These are phyloP conservation scores for Dipodascus albidus DNA, from an alignment of 805 yeast species.

Conservation along the genomic window DNA sequence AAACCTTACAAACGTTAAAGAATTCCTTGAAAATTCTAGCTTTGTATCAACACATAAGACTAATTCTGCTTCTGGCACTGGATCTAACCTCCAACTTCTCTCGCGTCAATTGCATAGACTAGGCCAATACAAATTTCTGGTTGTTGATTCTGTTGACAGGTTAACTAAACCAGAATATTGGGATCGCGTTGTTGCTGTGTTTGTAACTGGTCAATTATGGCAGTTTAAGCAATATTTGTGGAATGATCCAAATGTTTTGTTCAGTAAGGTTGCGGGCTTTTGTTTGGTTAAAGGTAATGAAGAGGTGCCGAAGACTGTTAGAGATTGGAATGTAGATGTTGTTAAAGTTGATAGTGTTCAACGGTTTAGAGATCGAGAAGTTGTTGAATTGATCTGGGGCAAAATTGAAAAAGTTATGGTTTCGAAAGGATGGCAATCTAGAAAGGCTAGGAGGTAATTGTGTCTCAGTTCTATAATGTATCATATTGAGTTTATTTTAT, in stretches of 20 bases:
- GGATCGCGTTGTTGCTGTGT: conserved; percentile 92
- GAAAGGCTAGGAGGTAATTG: conserved; percentile 1
- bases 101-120: conserved; percentile 45
- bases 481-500: not conserved
- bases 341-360: conserved; percentile 69
- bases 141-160: conserved; percentile 80
- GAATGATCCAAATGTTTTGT: conserved; percentile 66
- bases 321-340: conserved; percentile 81
- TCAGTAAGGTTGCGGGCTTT: conserved; percentile 77
- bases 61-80: conserved; percentile 22
- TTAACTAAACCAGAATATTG: conserved; percentile 92
- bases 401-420: conserved; percentile 63
- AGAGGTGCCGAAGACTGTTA: conserved; percentile 58
- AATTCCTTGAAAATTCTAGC: conserved; percentile 63
- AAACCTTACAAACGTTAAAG: conserved; percentile 52
- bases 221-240: conserved; percentile 84
- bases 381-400: conserved; percentile 77
- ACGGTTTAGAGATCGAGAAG: conserved; percentile 82
- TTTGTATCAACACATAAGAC: conserved; percentile 30
- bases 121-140: conserved; percentile 54
- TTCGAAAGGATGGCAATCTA: conserved; percentile 42
- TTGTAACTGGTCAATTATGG: conserved; percentile 97
- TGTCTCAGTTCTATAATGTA: not conserved
- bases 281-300: conserved; percentile 71
- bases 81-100: conserved; percentile 35